These are phyloP conservation scores for Imleria badia DNA, from an alignment of 768 basidiomycete genomes.

Conservation along the genomic window DNA sequence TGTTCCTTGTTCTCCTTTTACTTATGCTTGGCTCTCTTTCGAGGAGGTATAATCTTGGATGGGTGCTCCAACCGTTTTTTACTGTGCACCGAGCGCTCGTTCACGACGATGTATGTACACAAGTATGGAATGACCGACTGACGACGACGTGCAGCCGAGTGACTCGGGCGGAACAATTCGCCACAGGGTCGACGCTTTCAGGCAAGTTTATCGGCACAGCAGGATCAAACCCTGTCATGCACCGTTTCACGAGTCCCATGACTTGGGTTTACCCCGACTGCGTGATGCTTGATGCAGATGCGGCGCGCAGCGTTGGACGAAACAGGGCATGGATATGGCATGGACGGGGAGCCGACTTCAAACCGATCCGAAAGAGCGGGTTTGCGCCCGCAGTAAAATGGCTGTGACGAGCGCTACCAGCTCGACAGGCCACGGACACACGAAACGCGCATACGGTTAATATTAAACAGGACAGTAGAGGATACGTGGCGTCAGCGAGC, in stretches of 20 bases:
- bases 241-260: not conserved
- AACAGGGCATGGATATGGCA: not conserved
- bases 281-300: not conserved
- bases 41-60: slow-evolving; percentile 3
- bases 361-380: not conserved
- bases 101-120: slow-evolving; percentile 16
- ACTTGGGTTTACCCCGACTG: too few relatives aligned
- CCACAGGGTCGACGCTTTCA: too few relatives aligned
- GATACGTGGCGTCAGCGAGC: too few relatives aligned
- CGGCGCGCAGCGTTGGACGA: not conserved
- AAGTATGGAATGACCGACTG: slow-evolving; percentile 13
- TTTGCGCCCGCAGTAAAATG: not conserved
- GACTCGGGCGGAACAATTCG: not conserved
- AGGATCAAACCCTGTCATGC: not conserved
- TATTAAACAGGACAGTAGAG: not conserved
- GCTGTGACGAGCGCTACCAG: not conserved
- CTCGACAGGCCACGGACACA: too few relatives aligned
- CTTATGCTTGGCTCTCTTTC: not conserved
- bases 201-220: not conserved
- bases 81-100: slow-evolving; percentile 2
- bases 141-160: not conserved
- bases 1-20: not conserved
- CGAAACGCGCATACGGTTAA: not conserved
- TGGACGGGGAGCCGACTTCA: not conserved
- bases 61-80: not conserved